Base-by-base conservation (phyloP, 2,329 filamentous ascomycete species). In the Venturia aucupariae region DNA sequence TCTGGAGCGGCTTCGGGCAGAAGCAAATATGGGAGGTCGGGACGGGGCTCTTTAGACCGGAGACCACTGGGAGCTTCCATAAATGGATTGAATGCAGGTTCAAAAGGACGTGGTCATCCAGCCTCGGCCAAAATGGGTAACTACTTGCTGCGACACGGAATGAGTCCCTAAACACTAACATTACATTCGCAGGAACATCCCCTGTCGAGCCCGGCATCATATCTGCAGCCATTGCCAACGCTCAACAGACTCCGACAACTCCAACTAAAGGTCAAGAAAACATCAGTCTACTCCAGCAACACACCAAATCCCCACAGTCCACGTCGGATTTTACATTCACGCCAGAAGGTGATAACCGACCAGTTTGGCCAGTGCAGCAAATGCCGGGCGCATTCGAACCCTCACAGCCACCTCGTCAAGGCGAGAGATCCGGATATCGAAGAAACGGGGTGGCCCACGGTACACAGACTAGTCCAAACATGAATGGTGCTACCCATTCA, bases 271-370 rank as follows among this genome's bases (percentile, higher is more conserved):
- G 87, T 17, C 87, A 91, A 72, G 90, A 93, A 72, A 94, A 91
- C 75, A 81, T 88, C 67, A 93, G 89, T 74, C 81, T 92, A 66
- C 77, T 95, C 60, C 87, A 90, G 65, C 88, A 90, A 72, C 86
- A 89, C 74, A 22, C 63, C 22, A 80, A 80, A 65, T 87, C 83
- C 4, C 86, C 83, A 42, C 86, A 90, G 4, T 84, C 88, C 6
- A 90, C 92, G 65, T 89, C 90, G 0, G 91, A 97, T 70, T 99
- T 99, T 74, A 99, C 94, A 11, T 99, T 99, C 73, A 96, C 91
- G 15, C 97, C 92, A 75, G 90, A 95, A 71, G 93, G 92, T 1
- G 87, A 90, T 0, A 90, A 88, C 66, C 86, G 88, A 64, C 84
- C 91, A 73, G 86, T 87, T 62, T 90, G 89, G 86, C 89, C 90